A percentile compares a stretch with the other conserved stretches of the same genome.
Evolutionary conservation across 768 basidiomycete species (phyloP).

Genomic region (Leccinum broughii): DNA sequence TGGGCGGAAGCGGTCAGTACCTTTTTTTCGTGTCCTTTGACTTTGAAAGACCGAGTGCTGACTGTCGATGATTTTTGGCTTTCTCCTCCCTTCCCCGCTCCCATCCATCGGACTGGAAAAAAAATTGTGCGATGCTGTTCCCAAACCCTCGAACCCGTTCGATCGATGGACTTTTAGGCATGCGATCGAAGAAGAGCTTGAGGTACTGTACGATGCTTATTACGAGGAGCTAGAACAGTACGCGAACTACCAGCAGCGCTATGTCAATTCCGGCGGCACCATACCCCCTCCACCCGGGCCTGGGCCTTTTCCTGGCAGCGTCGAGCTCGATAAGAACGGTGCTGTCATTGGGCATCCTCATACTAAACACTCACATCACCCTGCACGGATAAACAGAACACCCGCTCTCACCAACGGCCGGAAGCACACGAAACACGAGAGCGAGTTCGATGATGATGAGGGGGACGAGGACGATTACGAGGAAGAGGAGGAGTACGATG

Average conservation of each 20-base stretch:
- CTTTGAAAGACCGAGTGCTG: slow-evolving; percentile 20
- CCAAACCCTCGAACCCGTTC: slow-evolving; percentile 15
- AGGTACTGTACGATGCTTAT: slow-evolving; percentile 99
- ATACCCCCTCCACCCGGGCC: slow-evolving; percentile 93
- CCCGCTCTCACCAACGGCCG: slow-evolving; percentile 38
- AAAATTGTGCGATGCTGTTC: slow-evolving; percentile 11
- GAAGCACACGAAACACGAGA: slow-evolving; percentile 53
- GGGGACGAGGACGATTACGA: slow-evolving; percentile 55
- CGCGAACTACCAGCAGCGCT: slow-evolving; percentile 97
- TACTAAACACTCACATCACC: slow-evolving; percentile 37
- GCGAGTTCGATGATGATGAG: slow-evolving; percentile 68
- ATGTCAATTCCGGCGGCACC: slow-evolving; percentile 86
- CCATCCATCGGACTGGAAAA: slow-evolving; percentile 25
- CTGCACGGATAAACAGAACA: slow-evolving; percentile 38
- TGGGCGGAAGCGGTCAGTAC: slow-evolving; percentile 89
- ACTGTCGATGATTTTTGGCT: slow-evolving; percentile 25
- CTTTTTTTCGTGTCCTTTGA: slow-evolving; percentile 30
- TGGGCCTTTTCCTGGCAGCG: slow-evolving; percentile 97
- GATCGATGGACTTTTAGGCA: slow-evolving; percentile 50
- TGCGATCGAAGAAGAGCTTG: slow-evolving; percentile 99
- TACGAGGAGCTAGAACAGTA: slow-evolving; percentile 99
- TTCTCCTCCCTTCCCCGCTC: slow-evolving; percentile 17
- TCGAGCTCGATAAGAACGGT: slow-evolving; percentile 94
- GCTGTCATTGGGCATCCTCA: slow-evolving; percentile 49
- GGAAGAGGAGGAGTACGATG: slow-evolving; percentile 57